Base-by-base conservation (phyloP, 768 basidiomycete genomes). In the Leccinum sublutescens region DNA sequence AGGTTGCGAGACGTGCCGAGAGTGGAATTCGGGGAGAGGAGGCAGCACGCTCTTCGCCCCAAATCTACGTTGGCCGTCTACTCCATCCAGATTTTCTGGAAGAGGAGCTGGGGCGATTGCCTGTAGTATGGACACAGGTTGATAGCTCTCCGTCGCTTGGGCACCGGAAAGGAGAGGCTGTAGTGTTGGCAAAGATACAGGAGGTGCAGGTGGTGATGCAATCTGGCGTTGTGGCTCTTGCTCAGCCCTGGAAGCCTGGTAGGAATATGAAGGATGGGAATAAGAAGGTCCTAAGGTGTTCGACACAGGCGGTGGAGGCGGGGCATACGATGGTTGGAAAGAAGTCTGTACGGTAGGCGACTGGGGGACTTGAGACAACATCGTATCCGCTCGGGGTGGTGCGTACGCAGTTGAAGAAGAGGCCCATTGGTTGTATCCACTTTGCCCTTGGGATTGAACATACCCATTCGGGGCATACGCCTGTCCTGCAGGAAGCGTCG, bases 361-460 rank as follows among this genome's bases (percentile, higher is more conserved):
- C 48, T 74, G 70, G 34, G 63, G 62, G 8, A 60, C 66, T 50
- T 78, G 71, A 21, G 68, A 53, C 1, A 68, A 33, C 17, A 56
- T 17, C 11, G 54, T 50, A 31, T 63, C 69, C 5, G 64, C 69
- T 33, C 61, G 53, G 31, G 64, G 61, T 47, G 70, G 69, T 29
- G 58, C 64, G 31, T 62, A 57, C 29, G 59, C 54, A 25, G 64
- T 40, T 5, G 71, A 56, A 63, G 66, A 60, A 61, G 70, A 56
- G 58, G 68, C 38, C 66, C 68, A 61, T 62, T 59, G 74, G 68
- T 52, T 78, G 76, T 66, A 80, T 75, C 29, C 75, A 47, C 45
- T 62, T 50, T 50, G 71, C 55, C 55, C 58, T 43, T 62, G 60
- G 10, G 64, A 1, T 56, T 58, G 75, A 64, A 49, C 77, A 75